A percentile compares a stretch with the other conserved stretches of the same genome.
These are phyloP conservation scores for Epichloe baconii DNA, from an alignment of 2,329 filamentous ascomycete species.

Conservation along the genomic window DNA sequence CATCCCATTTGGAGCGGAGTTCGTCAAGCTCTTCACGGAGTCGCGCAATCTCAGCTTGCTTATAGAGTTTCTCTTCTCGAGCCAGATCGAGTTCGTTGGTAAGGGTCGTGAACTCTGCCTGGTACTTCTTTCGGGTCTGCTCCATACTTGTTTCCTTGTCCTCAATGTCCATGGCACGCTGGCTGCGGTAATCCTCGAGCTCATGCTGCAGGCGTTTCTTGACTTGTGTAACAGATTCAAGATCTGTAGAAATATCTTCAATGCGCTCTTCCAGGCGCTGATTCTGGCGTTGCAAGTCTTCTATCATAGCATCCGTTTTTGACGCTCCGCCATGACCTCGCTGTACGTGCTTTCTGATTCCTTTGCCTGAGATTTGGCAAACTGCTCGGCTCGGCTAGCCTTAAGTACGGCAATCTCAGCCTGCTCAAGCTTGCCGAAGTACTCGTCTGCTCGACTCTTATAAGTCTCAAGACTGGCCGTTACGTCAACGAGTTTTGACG, in stretches of 20 bases:
- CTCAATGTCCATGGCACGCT: constrained; percentile 90
- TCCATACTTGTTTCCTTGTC: constrained; percentile 95
- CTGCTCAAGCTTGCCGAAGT: constrained; percentile 93
- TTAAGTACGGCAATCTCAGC: constrained; percentile 93
- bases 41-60: constrained; percentile 73
- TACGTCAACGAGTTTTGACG: constrained; percentile 72
- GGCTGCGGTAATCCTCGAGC: constrained; percentile 91
- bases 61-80: constrained; percentile 76
- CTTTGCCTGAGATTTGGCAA: constrained; percentile 76
- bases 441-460: constrained; percentile 86
- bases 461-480: constrained; percentile 76
- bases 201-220: constrained; percentile 95
- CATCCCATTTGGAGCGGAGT: constrained; percentile 91
- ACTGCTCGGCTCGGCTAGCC: constrained; percentile 81
- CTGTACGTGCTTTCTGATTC: constrained; percentile 89
- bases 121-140: constrained; percentile 95
- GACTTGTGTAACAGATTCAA: constrained; percentile 71
- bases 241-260: constrained; percentile 82
- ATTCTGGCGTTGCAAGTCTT: constrained; percentile 80
- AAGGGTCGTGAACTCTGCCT: constrained; percentile 76
- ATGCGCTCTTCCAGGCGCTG: constrained; percentile 83
- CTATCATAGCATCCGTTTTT: constrained; percentile 75
- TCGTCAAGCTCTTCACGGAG: constrained; percentile 95
- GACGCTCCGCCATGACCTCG: constrained; percentile 79
- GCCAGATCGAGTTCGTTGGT: constrained; percentile 89